A percentile compares a stretch with the other conserved stretches of the same genome.
These are phyloP conservation scores for Petrea volubilis DNA, from an alignment of 257 asterid species.

Conservation along the genomic window DNA sequence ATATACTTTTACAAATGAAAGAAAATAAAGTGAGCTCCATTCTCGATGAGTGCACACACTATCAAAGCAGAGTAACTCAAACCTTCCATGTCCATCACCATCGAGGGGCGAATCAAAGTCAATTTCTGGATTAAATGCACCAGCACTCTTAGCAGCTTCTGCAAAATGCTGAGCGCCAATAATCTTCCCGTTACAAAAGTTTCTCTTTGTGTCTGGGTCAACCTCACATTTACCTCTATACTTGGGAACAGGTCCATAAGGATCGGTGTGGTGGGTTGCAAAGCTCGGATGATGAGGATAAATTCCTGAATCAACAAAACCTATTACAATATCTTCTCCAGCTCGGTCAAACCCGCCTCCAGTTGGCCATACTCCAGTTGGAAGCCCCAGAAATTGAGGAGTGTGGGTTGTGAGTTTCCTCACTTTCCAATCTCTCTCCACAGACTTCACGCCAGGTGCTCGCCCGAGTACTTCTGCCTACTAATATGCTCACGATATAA, in stretches of 20 bases:
- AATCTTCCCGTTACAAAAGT: slow-evolving; percentile 92
- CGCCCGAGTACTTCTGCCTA: slow-evolving; percentile 88
- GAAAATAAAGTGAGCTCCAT: neutral
- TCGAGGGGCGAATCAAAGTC: slow-evolving; percentile 94
- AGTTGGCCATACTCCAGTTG: slow-evolving; percentile 97
- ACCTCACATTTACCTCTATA: slow-evolving; percentile 91
- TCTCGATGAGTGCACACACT: neutral
- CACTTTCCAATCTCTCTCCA: slow-evolving; percentile 97
- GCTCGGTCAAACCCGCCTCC: slow-evolving; percentile 97
- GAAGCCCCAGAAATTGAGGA: slow-evolving; percentile 96
- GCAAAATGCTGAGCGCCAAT: slow-evolving; percentile 99
- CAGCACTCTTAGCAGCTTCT: slow-evolving; percentile 92
- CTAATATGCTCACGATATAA: slow-evolving; percentile 46
- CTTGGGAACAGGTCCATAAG: slow-evolving; percentile 82
- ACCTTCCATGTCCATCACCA: slow-evolving; percentile 99
- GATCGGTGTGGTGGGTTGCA: slow-evolving; percentile 66
- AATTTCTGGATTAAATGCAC: slow-evolving; percentile 74
- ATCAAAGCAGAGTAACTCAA: slow-evolving; percentile 23
- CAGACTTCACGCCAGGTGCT: slow-evolving; percentile 87
- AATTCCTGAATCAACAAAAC: slow-evolving; percentile 96
- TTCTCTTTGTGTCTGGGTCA: slow-evolving; percentile 69
- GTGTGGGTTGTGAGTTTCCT: slow-evolving; percentile 95
- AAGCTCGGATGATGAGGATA: slow-evolving; percentile 94
- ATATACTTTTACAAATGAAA: neutral
- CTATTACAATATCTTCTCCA: slow-evolving; percentile 93